Conservation (phyloP, 2,329 filamentous ascomycete species). For the Fusarium vanettenii region DNA sequence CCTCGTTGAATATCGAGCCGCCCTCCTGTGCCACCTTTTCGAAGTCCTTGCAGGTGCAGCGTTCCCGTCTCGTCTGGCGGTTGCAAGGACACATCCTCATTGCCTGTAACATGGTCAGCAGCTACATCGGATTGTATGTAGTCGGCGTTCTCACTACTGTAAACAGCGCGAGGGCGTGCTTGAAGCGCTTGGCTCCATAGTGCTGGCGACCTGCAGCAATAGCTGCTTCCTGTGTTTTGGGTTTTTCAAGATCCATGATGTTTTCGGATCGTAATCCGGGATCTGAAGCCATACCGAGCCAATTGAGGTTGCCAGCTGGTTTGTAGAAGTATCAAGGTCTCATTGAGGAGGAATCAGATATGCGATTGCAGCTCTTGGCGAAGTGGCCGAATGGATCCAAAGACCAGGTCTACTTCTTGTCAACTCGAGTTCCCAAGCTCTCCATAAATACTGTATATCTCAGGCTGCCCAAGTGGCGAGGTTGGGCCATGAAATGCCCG, state of each 20-base stretch:
- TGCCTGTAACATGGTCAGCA: slow-evolving; percentile 43
- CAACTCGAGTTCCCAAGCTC: not conserved
- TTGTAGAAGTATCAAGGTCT: not conserved
- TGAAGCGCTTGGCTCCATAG: slow-evolving; percentile 50
- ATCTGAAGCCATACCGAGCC: not conserved
- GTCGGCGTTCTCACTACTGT: slow-evolving; percentile 45
- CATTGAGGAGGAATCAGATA: not conserved
- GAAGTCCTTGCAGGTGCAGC: slow-evolving; percentile 55
- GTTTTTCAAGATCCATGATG: slow-evolving; percentile 32
- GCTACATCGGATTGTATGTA: not conserved
- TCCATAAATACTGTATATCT: not conserved
- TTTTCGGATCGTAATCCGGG: not conserved
- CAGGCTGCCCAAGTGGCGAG: slow-evolving; percentile 8
- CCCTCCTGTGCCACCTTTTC: slow-evolving; percentile 47
- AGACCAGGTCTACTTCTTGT: slow-evolving; percentile 1
- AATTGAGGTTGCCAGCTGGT: not conserved
- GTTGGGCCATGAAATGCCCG: not conserved
- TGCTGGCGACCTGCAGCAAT: slow-evolving; percentile 49
- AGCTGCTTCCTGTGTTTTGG: slow-evolving; percentile 41
- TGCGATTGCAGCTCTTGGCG: not conserved
- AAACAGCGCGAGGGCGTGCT: slow-evolving; percentile 51
- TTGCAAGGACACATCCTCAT: slow-evolving; percentile 52
- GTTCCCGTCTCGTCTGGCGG: slow-evolving; percentile 48
- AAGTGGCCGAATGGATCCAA: not conserved
- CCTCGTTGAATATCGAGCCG: slow-evolving; percentile 55